phyloP scores from a whole-genome alignment of 768 basidiomycete species.

The Gymnopilus dilepis region DNA sequence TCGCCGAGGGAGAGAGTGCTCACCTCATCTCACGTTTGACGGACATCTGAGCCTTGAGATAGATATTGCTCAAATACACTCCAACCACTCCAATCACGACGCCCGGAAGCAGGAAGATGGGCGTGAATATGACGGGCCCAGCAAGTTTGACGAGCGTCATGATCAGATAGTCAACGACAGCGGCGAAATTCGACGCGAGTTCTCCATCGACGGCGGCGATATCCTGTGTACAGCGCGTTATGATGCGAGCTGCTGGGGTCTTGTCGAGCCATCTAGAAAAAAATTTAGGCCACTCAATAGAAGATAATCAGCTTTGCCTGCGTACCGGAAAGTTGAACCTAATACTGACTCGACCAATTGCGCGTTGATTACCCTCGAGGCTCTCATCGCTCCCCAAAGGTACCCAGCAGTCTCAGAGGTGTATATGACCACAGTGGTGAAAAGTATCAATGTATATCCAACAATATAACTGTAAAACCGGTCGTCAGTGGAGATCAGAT shows the following conservation, averaged over 20 bases:
- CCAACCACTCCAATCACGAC: conserved; percentile 47
- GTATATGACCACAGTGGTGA: conserved; percentile 33
- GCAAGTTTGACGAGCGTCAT: conserved; percentile 46
- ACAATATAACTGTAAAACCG: conserved; percentile 54
- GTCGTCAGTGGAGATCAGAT: no score
- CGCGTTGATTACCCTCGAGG: conserved; percentile 58
- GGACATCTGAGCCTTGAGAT: conserved; percentile 51
- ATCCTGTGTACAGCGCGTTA: conserved; percentile 71
- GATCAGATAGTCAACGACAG: conserved; percentile 34
- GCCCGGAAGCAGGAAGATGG: conserved; percentile 52
- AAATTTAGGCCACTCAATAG: no score
- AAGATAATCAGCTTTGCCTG: conserved; percentile 13
- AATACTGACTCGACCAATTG: conserved; percentile 58
- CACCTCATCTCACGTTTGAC: conserved; percentile 54
- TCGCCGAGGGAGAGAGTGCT: conserved; percentile 28
- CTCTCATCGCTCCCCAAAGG: conserved; percentile 53
- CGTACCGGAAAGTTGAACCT: conserved; percentile 62
- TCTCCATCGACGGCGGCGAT: conserved; percentile 61
- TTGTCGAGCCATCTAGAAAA: conserved; percentile 52
- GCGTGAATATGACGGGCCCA: conserved; percentile 50
- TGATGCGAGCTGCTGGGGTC: conserved; percentile 57
- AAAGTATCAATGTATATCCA: conserved; percentile 23
- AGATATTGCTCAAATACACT: conserved; percentile 46
- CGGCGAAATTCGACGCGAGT: conserved; percentile 33
- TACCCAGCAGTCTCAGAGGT: conserved; percentile 41